Evolutionary conservation across 2,329 filamentous ascomycete species (phyloP), one percentile per base, ranked within the genome.

Genomic region (Rhynchosporium secalis): DNA sequence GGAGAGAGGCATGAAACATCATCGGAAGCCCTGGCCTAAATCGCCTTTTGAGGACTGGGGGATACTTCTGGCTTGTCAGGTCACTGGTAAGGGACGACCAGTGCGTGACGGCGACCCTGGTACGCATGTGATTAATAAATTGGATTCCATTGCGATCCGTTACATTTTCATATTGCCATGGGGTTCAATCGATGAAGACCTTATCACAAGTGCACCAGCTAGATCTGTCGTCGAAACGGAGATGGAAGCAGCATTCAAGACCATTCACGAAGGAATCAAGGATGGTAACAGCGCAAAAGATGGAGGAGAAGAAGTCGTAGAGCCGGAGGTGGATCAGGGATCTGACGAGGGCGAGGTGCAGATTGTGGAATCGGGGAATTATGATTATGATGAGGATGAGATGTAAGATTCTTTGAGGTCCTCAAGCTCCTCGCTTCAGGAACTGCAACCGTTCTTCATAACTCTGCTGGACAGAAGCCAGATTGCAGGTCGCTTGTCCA

Each of bases 131-230:
- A 56, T 60, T 15, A 54, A n/a, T 4, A 12, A 40, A 28, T 9
- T 60, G 10, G 40, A 47, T 28, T 60, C 58, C 9, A 38, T 60
- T 15, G 47, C 49, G 10, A 28, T 55, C 26, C 48, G 51, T 12
- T 47, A 55, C 13, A 29, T 55, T n/a, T 47, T 60, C 13, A 3
- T 60, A 3, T 15, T 55, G 13, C 58, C 58, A 8, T 15, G 12
- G 41, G 12, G 2, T 3, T 2, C 36, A 12, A 40, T 12, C 13
- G 9, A 36, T 29, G 26, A 60, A 41, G 47, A 40, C 15, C 6
- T 29, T 31, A 15, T 4, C n/a, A 15, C 1, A 13, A 20, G 15
- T 1, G n/a, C 9, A 1, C 40, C 45, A 13, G 20, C 3, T 20
- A 47, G 45, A 26, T 4, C 45, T 29, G 7, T 12, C 4, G 45